Evolutionary conservation across 257 asterid species (phyloP).

Genomic region (Solanum rostratum): DNA sequence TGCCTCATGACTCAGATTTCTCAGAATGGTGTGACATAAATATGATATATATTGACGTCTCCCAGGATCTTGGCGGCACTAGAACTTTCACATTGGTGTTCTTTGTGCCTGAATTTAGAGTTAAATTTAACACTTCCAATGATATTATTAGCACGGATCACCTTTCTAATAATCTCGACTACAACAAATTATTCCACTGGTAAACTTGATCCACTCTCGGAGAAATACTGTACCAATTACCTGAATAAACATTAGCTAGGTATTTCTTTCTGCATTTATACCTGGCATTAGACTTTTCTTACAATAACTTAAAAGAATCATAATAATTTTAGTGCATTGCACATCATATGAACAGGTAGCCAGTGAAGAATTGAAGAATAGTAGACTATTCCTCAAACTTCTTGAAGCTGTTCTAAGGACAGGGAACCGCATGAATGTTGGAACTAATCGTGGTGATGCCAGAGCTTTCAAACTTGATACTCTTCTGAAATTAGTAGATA

Average conservation of each 20-base stretch:
- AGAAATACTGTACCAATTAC: not conserved
- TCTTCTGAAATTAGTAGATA: slow-evolving; percentile 64
- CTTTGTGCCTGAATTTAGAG: not conserved
- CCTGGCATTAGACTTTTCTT: not conserved
- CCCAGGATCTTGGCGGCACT: not conserved
- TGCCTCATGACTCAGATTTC: not conserved
- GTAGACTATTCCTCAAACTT: slow-evolving; percentile 83
- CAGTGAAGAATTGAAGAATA: slow-evolving; percentile 81
- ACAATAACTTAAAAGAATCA: not conserved
- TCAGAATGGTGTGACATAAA: not conserved
- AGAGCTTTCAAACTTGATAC: slow-evolving; percentile 89
- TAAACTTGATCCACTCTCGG: not conserved
- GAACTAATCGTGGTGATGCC: slow-evolving; percentile 90
- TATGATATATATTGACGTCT: not conserved
- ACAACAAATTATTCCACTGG: not conserved
- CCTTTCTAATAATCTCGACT: not conserved
- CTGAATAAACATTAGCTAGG: not conserved
- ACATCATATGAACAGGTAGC: slow-evolving; percentile 49
- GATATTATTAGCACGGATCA: not conserved
- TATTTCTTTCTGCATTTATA: not conserved
- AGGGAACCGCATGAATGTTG: slow-evolving; percentile 92
- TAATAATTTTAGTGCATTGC: not conserved
- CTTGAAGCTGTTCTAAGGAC: slow-evolving; percentile 89
- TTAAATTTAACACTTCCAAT: not conserved
- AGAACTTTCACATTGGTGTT: not conserved